Percentiles rank a stretch among this genome's conserved stretches.
phyloP scores from a whole-genome alignment of 2,329 filamentous ascomycete species.

The Aureobasidium uvarum region DNA sequence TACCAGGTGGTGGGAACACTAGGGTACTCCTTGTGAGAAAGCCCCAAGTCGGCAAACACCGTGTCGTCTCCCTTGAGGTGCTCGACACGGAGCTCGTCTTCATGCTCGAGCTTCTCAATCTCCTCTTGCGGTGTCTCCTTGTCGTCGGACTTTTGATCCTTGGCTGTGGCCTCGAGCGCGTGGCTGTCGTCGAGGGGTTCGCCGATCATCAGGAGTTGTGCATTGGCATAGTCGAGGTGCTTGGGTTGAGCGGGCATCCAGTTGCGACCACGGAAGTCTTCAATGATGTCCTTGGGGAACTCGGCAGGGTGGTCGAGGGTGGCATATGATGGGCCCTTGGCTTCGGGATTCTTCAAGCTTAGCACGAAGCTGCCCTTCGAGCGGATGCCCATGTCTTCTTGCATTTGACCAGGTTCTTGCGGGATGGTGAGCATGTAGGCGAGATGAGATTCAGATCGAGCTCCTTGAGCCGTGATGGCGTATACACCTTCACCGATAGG shows the following conservation, averaged over 20 bases:
- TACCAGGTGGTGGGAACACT: conserved; percentile 62
- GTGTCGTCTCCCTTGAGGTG: conserved; percentile 60
- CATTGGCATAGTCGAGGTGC: conserved; percentile 70
- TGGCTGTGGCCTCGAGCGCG: conserved; percentile 57
- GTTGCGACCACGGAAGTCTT: conserved; percentile 68
- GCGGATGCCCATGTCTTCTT: conserved; percentile 70
- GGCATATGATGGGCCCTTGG: conserved; percentile 62
- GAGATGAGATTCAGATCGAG: conserved; percentile 62
- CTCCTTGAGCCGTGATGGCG: conserved; percentile 68
- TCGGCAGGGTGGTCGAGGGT: conserved; percentile 63
- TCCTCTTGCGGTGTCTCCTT: conserved; percentile 68
- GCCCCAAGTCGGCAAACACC: conserved; percentile 59
- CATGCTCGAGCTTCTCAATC: conserved; percentile 70
- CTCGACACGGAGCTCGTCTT: conserved; percentile 67
- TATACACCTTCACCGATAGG: conserved; percentile 86
- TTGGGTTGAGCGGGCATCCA: conserved; percentile 74
- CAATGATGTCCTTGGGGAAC: conserved; percentile 68
- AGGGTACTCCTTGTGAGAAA: conserved; percentile 63
- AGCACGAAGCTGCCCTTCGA: conserved; percentile 73
- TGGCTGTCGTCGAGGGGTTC: conserved; percentile 59
- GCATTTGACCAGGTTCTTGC: conserved; percentile 65
- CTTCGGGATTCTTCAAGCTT: conserved; percentile 75
- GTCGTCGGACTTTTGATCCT: conserved; percentile 54
- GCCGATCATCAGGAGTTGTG: conserved; percentile 77
- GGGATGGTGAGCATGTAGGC: conserved; percentile 78